phyloP scores from a whole-genome alignment of 2,329 filamentous ascomycete species.

The Sporothrix luriei region DNA sequence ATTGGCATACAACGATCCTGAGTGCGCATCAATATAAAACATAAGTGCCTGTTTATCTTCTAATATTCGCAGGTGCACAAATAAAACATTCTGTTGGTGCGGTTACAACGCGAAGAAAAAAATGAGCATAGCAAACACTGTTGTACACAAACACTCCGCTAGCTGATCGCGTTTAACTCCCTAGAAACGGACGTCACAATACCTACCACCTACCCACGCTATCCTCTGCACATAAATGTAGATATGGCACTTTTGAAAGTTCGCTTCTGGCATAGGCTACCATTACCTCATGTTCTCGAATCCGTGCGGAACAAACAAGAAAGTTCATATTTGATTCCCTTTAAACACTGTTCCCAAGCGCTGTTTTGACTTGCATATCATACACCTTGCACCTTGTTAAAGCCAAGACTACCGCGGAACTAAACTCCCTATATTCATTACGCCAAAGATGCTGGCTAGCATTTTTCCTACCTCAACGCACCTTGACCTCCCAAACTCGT shows the following conservation, averaged over 20 bases:
- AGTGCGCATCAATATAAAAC: too few relatives aligned
- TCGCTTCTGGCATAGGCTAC: too few relatives aligned
- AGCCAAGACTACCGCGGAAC: neutral
- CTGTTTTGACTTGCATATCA: neutral
- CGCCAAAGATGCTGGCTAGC: neutral
- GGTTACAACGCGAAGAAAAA: neutral
- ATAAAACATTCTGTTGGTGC: neutral
- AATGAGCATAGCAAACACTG: too few relatives aligned
- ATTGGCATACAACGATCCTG: too few relatives aligned
- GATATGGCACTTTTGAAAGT: too few relatives aligned
- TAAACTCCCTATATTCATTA: neutral
- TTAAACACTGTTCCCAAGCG: constrained; percentile 3
- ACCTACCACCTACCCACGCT: too few relatives aligned
- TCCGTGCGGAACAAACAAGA: neutral
- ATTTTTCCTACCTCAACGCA: neutral
- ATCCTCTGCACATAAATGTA: too few relatives aligned
- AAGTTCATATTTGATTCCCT: neutral
- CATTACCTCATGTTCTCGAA: neutral
- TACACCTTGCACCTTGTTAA: neutral
- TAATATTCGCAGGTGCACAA: neutral
- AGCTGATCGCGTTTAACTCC: too few relatives aligned
- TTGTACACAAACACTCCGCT: too few relatives aligned
- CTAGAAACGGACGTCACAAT: too few relatives aligned
- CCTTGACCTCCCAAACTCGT: neutral
- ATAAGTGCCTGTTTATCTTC: too few relatives aligned